Percentiles rank a stretch among this genome's conserved stretches.
phyloP scores from a whole-genome alignment of 352 stramenopile genomes.

The Pythium myriotylum region DNA sequence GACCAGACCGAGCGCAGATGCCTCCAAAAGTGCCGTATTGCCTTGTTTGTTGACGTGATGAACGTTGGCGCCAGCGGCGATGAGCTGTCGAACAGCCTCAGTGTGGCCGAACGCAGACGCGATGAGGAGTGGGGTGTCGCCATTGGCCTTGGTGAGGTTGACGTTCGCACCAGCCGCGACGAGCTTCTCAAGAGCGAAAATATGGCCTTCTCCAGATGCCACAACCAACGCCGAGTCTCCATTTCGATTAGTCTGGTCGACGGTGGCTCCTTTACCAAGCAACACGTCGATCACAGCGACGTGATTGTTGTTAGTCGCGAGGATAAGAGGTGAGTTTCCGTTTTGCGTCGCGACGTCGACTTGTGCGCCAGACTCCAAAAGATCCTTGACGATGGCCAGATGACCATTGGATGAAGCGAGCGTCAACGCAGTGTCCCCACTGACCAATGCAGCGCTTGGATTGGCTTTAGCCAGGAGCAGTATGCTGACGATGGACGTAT shows the following conservation, averaged over 20 bases:
- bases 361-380: neutral
- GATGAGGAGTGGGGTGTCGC: neutral
- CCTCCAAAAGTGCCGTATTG: neutral
- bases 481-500: neutral
- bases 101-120: neutral
- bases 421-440: neutral
- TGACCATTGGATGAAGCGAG: neutral
- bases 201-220: neutral
- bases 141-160: neutral
- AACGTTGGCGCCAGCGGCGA: neutral
- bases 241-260: neutral
- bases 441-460: neutral
- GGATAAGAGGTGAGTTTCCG: neutral
- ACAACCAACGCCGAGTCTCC: neutral
- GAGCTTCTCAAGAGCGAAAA: neutral
- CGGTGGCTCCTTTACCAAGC: neutral
- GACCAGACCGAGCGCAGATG: neutral
- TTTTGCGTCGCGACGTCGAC: neutral
- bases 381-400: neutral
- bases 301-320: neutral
- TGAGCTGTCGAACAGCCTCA: neutral
- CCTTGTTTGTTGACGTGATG: neutral
- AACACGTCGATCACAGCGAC: neutral
- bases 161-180: conserved; percentile 1
- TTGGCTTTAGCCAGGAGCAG: neutral